Evolutionary conservation across 805 yeast species (phyloP).

Genomic region (Ogataea trehaloabstinens): DNA sequence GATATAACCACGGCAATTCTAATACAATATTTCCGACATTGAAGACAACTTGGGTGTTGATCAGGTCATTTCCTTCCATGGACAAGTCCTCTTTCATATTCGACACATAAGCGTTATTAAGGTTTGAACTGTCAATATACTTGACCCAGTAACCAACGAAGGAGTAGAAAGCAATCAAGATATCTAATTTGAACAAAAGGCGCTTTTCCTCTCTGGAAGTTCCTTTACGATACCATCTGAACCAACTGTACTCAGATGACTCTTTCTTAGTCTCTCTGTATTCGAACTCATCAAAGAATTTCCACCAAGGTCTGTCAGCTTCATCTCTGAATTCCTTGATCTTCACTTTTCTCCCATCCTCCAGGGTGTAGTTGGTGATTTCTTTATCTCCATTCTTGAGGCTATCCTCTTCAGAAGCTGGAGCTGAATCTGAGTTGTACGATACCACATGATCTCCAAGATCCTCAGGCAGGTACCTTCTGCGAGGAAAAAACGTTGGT

Average conservation of each 20-base stretch:
- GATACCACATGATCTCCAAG: no score
- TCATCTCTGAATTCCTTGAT: slow-evolving; percentile 44
- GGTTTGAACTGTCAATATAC: slow-evolving; percentile 58
- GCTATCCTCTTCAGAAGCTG: not conserved
- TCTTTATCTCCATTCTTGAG: not conserved
- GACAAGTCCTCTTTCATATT: slow-evolving; percentile 58
- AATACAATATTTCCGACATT: slow-evolving; percentile 58
- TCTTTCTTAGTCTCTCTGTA: slow-evolving; percentile 43
- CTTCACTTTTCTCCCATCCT: not conserved
- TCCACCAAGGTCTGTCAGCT: slow-evolving; percentile 53
- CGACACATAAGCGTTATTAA: slow-evolving; percentile 65
- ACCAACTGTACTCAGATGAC: slow-evolving; percentile 42
- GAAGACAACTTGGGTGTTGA: slow-evolving; percentile 57
- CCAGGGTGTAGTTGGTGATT: not conserved
- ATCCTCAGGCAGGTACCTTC: not conserved
- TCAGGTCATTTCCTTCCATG: slow-evolving; percentile 62
- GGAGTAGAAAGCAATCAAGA: slow-evolving; percentile 52
- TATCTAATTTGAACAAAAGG: slow-evolving; percentile 52
- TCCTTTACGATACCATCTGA: slow-evolving; percentile 49
- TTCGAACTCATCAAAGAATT: slow-evolving; percentile 60
- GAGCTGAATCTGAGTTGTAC: not conserved
- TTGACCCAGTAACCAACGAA: slow-evolving; percentile 68
- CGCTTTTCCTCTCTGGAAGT: slow-evolving; percentile 48
- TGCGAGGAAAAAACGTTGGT: not conserved
- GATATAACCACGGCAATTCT: slow-evolving; percentile 60